These are phyloP conservation scores for Geum urbanum DNA, from an alignment of 306 rosid genomes.

Conservation along the genomic window DNA sequence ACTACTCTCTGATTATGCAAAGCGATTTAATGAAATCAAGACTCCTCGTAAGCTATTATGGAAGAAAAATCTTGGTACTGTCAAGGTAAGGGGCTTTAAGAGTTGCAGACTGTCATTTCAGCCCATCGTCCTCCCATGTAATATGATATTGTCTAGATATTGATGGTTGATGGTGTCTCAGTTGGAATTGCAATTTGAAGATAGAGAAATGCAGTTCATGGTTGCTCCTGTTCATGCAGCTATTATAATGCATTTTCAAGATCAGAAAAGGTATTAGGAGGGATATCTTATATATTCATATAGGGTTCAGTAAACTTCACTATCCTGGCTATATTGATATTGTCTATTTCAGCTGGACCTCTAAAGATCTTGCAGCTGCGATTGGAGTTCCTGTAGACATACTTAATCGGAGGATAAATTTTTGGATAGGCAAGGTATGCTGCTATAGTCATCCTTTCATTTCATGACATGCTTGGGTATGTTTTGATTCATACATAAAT, in stretches of 20 bases:
- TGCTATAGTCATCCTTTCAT: slow-evolving; percentile 3
- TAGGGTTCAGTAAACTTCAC: slow-evolving; percentile 17
- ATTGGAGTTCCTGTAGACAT: slow-evolving; percentile 69
- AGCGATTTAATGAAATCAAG: slow-evolving; percentile 87
- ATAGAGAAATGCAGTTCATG: slow-evolving; percentile 68
- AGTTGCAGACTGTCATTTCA: not conserved
- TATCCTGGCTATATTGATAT: slow-evolving; percentile 9
- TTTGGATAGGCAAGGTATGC: slow-evolving; percentile 86
- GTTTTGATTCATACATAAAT: not conserved
- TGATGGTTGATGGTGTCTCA: slow-evolving; percentile 25
- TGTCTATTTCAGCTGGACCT: slow-evolving; percentile 66
- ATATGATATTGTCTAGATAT: not conserved
- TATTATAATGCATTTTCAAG: slow-evolving; percentile 78
- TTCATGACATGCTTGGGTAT: not conserved
- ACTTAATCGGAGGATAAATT: slow-evolving; percentile 68
- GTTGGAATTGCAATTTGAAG: slow-evolving; percentile 94
- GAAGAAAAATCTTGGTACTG: slow-evolving; percentile 91
- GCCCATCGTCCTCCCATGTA: not conserved
- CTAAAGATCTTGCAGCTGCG: slow-evolving; percentile 68
- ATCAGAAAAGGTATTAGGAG: slow-evolving; percentile 53
- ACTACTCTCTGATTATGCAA: slow-evolving; percentile 79
- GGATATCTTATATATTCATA: slow-evolving; percentile 8
- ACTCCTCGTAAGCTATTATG: slow-evolving; percentile 92
- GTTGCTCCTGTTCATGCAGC: slow-evolving; percentile 87
- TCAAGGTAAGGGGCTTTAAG: slow-evolving; percentile 56